Evolutionary conservation across 192 early-diverging fungal species (phyloP).

Genomic region (Helicostylum pulchrum): DNA sequence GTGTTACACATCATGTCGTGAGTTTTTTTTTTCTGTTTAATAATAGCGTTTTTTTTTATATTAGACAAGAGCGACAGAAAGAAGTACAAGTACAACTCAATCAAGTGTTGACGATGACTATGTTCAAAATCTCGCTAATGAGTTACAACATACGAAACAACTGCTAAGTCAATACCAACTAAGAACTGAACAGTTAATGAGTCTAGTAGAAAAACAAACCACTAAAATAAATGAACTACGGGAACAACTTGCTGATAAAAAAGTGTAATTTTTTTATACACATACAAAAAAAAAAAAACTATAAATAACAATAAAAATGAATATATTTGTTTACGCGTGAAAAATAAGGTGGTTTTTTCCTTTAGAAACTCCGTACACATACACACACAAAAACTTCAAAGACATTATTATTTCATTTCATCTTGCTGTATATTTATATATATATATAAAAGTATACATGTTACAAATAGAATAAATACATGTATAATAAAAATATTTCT

Average conservation of each 20-base stretch:
- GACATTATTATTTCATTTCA: too few species aligned
- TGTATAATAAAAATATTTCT: too few species aligned
- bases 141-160: conserved; percentile 5
- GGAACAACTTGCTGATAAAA: background rate
- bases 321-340: too few species aligned
- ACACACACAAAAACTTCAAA: too few species aligned
- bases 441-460: too few species aligned
- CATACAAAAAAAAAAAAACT: too few species aligned
- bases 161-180: conserved; percentile 6
- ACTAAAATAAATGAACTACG: conserved; percentile 9
- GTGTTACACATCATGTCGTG: conserved; percentile 2
- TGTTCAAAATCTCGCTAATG: conserved; percentile 1
- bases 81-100: background rate
- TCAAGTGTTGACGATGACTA: background rate
- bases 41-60: background rate
- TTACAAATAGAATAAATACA: too few species aligned
- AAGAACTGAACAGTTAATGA: conserved; percentile 16
- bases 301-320: too few species aligned
- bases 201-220: conserved; percentile 8
- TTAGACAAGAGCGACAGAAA: background rate
- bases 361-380: too few species aligned
- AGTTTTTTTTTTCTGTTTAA: background rate
- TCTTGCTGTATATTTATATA: too few species aligned
- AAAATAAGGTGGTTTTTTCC: too few species aligned
- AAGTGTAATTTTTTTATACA: too few species aligned